A percentile compares a stretch with the other conserved stretches of the same genome.
Conservation (phyloP, 2,329 filamentous ascomycete genomes). For the Penicillium sp. region DNA sequence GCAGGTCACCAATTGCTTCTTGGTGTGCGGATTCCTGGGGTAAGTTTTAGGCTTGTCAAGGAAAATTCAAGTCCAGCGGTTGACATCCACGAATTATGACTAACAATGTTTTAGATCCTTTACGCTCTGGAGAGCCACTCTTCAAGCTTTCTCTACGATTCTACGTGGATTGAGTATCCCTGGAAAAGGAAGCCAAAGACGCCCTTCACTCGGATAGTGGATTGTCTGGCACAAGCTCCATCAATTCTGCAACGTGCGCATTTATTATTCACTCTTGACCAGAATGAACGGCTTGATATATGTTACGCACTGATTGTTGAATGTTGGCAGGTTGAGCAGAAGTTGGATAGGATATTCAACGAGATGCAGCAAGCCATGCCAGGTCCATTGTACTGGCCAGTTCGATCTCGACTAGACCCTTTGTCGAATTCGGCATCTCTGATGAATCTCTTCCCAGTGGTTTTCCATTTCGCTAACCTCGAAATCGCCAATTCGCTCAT, state of each 20-base stretch:
- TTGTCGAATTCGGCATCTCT: background rate
- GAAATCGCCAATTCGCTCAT: conserved; percentile 34
- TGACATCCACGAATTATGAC: too few relatives aligned
- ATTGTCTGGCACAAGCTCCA: conserved; percentile 38
- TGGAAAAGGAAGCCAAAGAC: conserved; percentile 38
- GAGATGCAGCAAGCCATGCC: background rate
- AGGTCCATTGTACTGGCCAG: background rate
- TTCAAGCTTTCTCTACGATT: background rate
- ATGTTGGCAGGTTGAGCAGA: conserved; percentile 1
- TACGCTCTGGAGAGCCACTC: background rate
- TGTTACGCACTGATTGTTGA: background rate
- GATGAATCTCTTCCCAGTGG: background rate
- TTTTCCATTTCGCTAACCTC: conserved; percentile 8
- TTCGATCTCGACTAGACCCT: background rate
- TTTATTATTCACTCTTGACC: background rate
- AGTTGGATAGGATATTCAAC: background rate
- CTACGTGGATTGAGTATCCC: conserved; percentile 41
- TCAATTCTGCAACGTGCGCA: conserved; percentile 28
- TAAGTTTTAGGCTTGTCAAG: conserved; percentile 7
- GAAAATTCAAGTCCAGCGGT: too few relatives aligned
- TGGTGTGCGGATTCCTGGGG: conserved; percentile 32
- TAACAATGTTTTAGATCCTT: background rate
- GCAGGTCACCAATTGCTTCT: conserved; percentile 44
- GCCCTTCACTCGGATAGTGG: conserved; percentile 36
- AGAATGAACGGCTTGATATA: background rate